Base-by-base conservation (phyloP, 495 filamentous ascomycete genomes). In the Penicillium paxilli region DNA sequence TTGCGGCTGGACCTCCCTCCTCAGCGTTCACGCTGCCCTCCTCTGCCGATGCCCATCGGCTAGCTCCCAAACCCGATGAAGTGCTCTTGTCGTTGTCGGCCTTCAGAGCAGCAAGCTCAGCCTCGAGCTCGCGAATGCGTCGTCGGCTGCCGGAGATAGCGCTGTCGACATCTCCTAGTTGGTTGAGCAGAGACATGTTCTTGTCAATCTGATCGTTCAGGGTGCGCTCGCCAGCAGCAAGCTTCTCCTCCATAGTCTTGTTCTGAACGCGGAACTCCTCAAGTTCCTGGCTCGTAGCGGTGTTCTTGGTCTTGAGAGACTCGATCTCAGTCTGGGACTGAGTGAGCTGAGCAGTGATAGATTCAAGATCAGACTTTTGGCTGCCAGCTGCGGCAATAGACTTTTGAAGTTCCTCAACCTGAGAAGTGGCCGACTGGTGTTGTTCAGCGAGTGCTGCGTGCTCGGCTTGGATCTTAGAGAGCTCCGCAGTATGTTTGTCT, bases 131-230 rank as follows among this genome's bases (percentile, higher is more conserved):
- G 14, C 75, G 74, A 8, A 76, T 60, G 7, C 71, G 73, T 57
- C 68, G 73, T 16, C 72, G 72, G 41, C 69, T 68, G 47, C 59
- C 57, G 11, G 74, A 71, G 44, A 73, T 71, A 1, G 65, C 59
- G 12, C 70, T 65, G 23, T 79, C 75, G 4, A 76, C 64, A 5
- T 76, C 72, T 20, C 67, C 69, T 12, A 79, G 67, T 50, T 77
- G 68, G 35, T 73, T 73, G 37, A 78, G 62, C 28, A 78, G 68
- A 19, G 68, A 66, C 74, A 78, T 76, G 70, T 78, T 78, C 68
- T 76, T 76, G 58, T 76, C 74, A 40, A 79, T 77, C 54, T 79
- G 75, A 23, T 70, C 67, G 42, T 73, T 75, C 35, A 77, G 38
- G 37, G 75, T 62, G 44, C 63, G 69, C 50, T 78, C 70, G 22